phyloP scores from a whole-genome alignment of 2,329 filamentous ascomycete species.

The Acephala macrosclerotiorum region DNA sequence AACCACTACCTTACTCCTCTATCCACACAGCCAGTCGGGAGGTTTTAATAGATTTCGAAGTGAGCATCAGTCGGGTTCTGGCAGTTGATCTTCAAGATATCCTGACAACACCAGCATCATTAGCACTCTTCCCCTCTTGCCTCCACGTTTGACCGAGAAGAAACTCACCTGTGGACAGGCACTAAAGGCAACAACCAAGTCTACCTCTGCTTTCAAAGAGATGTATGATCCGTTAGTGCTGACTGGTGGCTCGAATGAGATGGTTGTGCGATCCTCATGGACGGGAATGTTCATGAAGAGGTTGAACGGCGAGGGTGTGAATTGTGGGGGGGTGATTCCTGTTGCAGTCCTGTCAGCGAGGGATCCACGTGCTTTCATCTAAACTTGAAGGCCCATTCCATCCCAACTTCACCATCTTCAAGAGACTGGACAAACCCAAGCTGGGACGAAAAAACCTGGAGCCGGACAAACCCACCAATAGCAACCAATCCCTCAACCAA shows the following conservation, averaged over 20 bases:
- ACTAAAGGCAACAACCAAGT: conserved; percentile 37
- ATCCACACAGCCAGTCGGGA: neutral
- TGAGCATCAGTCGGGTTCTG: conserved; percentile 23
- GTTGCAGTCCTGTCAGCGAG: neutral
- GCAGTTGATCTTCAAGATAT: conserved; percentile 30
- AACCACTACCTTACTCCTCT: too few species aligned
- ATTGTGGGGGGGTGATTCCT: conserved; percentile 34
- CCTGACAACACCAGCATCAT: conserved; percentile 4
- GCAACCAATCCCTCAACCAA: conserved; percentile 32
- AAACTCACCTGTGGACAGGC: conserved; percentile 37
- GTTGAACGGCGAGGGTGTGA: conserved; percentile 37
- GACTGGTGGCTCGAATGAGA: conserved; percentile 36
- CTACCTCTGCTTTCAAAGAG: conserved; percentile 34
- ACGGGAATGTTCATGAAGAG: conserved; percentile 41
- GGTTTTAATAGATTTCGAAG: conserved; percentile 17
- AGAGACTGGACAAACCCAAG: neutral
- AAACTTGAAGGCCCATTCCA: neutral
- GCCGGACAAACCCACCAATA: conserved; percentile 25
- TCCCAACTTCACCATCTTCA: neutral
- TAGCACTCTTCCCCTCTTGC: neutral
- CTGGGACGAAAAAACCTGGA: neutral
- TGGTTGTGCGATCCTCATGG: conserved; percentile 31
- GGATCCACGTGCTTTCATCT: neutral
- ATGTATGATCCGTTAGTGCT: conserved; percentile 33
- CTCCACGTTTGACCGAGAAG: neutral